Percentiles rank a stretch among this genome's conserved stretches.
phyloP scores from a whole-genome alignment of 148 eudicot species.

The Rheum nobile region DNA sequence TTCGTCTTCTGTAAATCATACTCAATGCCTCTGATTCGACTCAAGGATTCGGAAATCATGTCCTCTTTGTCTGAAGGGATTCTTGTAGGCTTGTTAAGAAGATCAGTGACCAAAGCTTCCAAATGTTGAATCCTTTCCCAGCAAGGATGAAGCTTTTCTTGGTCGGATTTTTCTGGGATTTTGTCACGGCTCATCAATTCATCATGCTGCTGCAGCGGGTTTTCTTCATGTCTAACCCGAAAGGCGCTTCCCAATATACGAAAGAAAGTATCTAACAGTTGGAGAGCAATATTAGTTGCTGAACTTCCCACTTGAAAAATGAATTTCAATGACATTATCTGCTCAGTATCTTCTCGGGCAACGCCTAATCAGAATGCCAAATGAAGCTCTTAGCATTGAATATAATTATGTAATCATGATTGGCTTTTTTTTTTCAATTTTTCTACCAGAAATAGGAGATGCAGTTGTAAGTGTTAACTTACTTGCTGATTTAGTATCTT shows the following conservation, averaged over 20 bases:
- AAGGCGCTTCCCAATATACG: constrained; percentile 26
- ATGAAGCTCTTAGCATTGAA: not conserved
- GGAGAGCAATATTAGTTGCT: constrained; percentile 29
- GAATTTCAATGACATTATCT: constrained; percentile 13
- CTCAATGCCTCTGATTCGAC: constrained; percentile 79
- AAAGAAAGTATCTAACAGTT: constrained; percentile 33
- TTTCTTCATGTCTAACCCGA: constrained; percentile 20
- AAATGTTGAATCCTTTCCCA: constrained; percentile 67
- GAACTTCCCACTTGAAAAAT: constrained; percentile 16
- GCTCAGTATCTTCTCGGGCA: constrained; percentile 14
- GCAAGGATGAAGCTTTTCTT: constrained; percentile 54
- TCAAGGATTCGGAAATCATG: constrained; percentile 60
- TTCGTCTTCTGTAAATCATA: constrained; percentile 89
- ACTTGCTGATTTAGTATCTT: constrained; percentile 29
- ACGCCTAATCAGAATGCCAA: constrained; percentile 17
- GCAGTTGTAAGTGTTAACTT: constrained; percentile 13
- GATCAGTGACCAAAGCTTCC: constrained; percentile 59
- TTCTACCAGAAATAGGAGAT: not conserved
- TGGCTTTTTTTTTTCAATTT: too few relatives aligned
- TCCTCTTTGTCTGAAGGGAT: constrained; percentile 88
- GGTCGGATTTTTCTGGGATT: constrained; percentile 14
- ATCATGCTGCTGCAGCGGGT: constrained; percentile 15
- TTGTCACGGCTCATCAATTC: constrained; percentile 12
- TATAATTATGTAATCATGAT: not conserved
- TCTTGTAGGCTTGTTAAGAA: constrained; percentile 54